Evolutionary conservation across 2,329 filamentous ascomycete genomes (phyloP), one percentile per base, ranked within the genome.

Genomic region (Neonectria neomacrospora): DNA sequence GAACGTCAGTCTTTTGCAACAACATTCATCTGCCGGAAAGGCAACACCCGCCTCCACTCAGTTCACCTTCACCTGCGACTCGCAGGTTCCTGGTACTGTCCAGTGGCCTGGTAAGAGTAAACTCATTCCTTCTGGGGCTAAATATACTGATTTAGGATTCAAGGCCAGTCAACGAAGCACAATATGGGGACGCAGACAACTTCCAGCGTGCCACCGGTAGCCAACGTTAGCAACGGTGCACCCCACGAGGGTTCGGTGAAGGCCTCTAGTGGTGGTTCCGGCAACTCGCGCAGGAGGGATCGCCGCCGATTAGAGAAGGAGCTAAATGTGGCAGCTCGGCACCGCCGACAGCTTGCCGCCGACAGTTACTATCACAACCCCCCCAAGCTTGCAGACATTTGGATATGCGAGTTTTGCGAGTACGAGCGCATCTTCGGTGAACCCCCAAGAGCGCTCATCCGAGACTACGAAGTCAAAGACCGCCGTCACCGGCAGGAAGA

Each of bases 321-420:
- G 51, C 92, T 96, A 67, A 83, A 87, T 1, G 80, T 88, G 65
- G 93, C 94, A 61, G 94, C 93, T 26, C 88, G 89, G 23, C 88
- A 93, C 68, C 91, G 96, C 7, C 90, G 91, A 63, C 86, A 92
- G 50, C 86, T 92, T 73, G 92, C 96, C 64, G 87, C 92, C 71
- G 90, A 91, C 67, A 86, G 88, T 60, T 96, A 96, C 76, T 88
- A 88, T 65, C 89, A 91, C 71, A 90, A 92, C 72, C 91, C 92
- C 1, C 91, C 91, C 2, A 80, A 81, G 32, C 70, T 71, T 2
- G 91, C 93, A 68, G 92, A 97, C 65, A 86, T 94, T 54, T 98
- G 94, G 92, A 94, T 98, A 50, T 99, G 96, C 80, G 93, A 97
- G 74, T 98, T 98, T 76, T 99, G 96, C 82, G 96, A 99, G 78